Evolutionary conservation across 495 filamentous ascomycete species (phyloP).

Genomic region (Aspergillus nidulans): DNA sequence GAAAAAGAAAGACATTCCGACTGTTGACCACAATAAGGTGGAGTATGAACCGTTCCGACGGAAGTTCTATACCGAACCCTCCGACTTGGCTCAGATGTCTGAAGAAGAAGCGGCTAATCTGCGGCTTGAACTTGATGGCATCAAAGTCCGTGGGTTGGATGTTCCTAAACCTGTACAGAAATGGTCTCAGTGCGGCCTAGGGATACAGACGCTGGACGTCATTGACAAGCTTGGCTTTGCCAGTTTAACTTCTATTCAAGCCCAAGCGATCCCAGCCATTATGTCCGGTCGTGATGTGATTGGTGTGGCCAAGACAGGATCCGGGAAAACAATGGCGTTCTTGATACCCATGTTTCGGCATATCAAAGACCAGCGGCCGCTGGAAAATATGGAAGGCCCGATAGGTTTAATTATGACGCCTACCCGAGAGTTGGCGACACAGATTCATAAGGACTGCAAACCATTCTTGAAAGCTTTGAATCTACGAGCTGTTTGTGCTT

Average conservation of each 20-base stretch:
- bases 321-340: constrained; percentile 98
- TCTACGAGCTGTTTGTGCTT: constrained; percentile 90
- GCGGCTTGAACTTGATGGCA: constrained; percentile 84
- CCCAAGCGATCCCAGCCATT: constrained; percentile 89
- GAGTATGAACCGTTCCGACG: constrained; percentile 84
- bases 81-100: constrained; percentile 77
- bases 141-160: constrained; percentile 83
- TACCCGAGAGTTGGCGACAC: constrained; percentile 88
- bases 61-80: constrained; percentile 89
- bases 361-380: constrained; percentile 85
- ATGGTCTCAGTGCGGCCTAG: constrained; percentile 93
- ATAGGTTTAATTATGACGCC: constrained; percentile 88
- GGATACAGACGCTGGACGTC: constrained; percentile 82
- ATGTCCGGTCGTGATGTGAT: constrained; percentile 97
- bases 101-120: constrained; percentile 79
- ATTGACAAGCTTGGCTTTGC: constrained; percentile 81
- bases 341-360: constrained; percentile 94
- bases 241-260: constrained; percentile 86
- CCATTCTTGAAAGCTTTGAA: constrained; percentile 87
- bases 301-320: constrained; percentile 95
- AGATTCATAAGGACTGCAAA: constrained; percentile 91
- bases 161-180: constrained; percentile 91
- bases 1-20: constrained; percentile 95
- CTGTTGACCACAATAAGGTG: constrained; percentile 77
- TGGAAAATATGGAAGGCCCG: constrained; percentile 83